Conservation (phyloP, 179 eudicot genomes). For the Beta macrorhiza region DNA sequence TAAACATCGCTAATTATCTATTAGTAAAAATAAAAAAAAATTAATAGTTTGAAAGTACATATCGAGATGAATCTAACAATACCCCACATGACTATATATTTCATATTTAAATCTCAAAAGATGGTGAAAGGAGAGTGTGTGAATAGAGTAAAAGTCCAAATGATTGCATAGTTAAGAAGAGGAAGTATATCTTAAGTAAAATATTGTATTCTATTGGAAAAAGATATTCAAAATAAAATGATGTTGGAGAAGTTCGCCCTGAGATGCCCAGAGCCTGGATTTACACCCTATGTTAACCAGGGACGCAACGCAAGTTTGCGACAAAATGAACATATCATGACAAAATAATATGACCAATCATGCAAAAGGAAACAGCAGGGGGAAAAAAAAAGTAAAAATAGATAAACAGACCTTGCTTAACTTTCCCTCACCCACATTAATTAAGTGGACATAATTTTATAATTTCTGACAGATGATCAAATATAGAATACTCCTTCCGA, state of each 20-base stretch:
- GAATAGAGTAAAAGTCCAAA: no score
- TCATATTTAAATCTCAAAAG: no score
- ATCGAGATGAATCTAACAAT: no score
- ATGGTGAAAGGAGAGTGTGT: no score
- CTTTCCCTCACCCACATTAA: not conserved
- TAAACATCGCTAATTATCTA: no score
- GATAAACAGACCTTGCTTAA: not conserved
- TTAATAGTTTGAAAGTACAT: no score
- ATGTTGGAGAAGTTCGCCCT: not conserved
- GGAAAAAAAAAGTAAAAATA: not conserved
- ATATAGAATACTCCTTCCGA: no score
- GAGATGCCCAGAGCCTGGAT: not conserved
- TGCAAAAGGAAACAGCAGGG: not conserved
- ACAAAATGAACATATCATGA: not conserved
- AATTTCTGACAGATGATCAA: not conserved
- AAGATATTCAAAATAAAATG: not conserved
- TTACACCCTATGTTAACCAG: constrained; percentile 9
- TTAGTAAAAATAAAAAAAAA: no score
- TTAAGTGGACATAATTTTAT: not conserved
- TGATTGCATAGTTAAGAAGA: no score
- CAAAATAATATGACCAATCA: not conserved
- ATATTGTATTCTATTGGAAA: not conserved
- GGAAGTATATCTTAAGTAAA: no score
- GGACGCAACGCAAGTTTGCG: not conserved
- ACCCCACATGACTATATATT: no score